These are phyloP conservation scores for Suillus bovinus DNA, from an alignment of 768 basidiomycete species.

Conservation along the genomic window DNA sequence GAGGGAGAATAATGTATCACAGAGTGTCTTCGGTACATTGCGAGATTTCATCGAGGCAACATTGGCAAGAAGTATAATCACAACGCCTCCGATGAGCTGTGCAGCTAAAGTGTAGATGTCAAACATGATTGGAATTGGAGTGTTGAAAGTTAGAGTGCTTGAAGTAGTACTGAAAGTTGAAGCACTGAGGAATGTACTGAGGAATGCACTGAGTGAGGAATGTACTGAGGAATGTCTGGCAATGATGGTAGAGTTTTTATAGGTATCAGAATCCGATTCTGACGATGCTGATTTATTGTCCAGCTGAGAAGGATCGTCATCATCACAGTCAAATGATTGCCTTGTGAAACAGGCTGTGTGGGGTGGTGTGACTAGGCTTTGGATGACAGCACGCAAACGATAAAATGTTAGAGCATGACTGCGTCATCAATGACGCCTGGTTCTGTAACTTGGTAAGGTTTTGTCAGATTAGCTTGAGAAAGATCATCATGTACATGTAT, in stretches of 20 bases:
- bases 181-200: background rate
- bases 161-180: background rate
- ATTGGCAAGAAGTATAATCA: constrained; percentile 17
- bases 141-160: background rate
- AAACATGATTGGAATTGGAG: constrained; percentile 13
- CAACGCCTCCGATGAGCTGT: constrained; percentile 18
- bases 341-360: background rate
- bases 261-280: background rate
- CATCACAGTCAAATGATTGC: constrained; percentile 4
- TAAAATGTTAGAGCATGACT: background rate
- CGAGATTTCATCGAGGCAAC: constrained; percentile 14
- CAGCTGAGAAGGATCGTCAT: background rate
- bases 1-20: constrained; percentile 6
- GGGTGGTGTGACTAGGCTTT: too few relatives aligned
- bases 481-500: background rate
- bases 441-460: background rate
- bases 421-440: background rate
- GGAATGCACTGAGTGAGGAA: too few relatives aligned
- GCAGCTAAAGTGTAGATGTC: constrained; percentile 16
- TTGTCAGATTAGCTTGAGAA: background rate
- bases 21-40: constrained; percentile 11
- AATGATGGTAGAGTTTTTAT: constrained; percentile 2
- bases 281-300: background rate
- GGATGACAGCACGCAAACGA: background rate
- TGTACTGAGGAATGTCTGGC: background rate